Conservation (phyloP, 2,329 filamentous ascomycete species). For the Polytolypa hystricis region DNA sequence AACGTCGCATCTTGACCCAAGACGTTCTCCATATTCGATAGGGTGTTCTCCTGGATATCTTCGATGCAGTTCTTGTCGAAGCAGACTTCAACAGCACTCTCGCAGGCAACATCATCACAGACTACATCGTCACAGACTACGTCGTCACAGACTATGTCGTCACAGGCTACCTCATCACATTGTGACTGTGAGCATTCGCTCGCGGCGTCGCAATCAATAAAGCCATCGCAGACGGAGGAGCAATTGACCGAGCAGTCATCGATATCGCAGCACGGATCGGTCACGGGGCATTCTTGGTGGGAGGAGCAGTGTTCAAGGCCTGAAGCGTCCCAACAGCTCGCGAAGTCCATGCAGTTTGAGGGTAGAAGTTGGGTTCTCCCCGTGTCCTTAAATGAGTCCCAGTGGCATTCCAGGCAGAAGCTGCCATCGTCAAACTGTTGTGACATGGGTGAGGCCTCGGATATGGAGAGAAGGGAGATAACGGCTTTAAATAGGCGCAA, state of each 20-base stretch:
- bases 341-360: conserved; percentile 14
- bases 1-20: conserved; percentile 23
- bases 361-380: conserved; percentile 18
- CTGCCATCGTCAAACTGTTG: conserved; percentile 13
- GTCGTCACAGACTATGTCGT: conserved; percentile 19
- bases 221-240: conserved; percentile 31
- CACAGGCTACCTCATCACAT: conserved; percentile 17
- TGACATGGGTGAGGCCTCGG: conserved; percentile 7
- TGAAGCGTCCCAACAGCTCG: conserved; percentile 20
- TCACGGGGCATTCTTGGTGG: conserved; percentile 9
- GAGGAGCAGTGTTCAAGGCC: conserved; percentile 20
- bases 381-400: conserved; percentile 29
- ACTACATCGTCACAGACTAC: conserved; percentile 28
- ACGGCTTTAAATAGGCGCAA: no score
- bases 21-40: conserved; percentile 22
- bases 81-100: conserved; percentile 22
- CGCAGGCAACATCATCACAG: conserved; percentile 19
- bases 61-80: conserved; percentile 29
- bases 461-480: no score
- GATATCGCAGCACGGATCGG: conserved; percentile 26
- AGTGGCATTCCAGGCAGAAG: conserved; percentile 33
- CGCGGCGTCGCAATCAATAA: conserved; percentile 29
- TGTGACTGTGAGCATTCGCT: conserved; percentile 27
- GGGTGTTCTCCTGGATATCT: conserved; percentile 12
- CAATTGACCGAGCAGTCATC: conserved; percentile 29